Evolutionary conservation across 2,329 filamentous ascomycete genomes (phyloP), one percentile per base, ranked within the genome.

Genomic region (Metarhizium rileyi): DNA sequence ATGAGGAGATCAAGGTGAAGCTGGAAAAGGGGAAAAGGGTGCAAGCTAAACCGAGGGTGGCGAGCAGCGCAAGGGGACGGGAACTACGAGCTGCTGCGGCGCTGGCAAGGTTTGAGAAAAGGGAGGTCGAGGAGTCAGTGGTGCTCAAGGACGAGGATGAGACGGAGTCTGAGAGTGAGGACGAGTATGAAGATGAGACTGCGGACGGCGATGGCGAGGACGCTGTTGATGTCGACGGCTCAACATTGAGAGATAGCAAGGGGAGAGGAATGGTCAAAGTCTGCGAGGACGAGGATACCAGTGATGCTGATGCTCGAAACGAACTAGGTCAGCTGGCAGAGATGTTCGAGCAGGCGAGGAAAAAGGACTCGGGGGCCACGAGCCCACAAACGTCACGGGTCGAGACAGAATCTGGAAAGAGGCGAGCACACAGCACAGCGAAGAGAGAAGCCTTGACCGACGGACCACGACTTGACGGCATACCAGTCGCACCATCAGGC

Each of bases 11-110:
- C 33, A 84, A 87, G 60, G 70, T 77, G 20, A 79, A 80, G 60
- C 67, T 90, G 14, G 86, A 90, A 62, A 77, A 77, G 30, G 83
- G 83, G 1, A 84, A 78, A 59, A 74, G 74, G 50, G 71, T 76
- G 1, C 73, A 77, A 25, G 78, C 75, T 9, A 87, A 85, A 52
- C 87, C 87, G 1, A 76, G 84, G 44, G 86, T 91, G 10, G 87
- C 87, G 3, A 77, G 77, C 9, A 90, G 87, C 61, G 83, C 81
- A 44, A 71, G 87, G 51, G 87, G 87, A 0, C 73, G 87, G 52
- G 87, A 91, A 46, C 69, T 93, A 10, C 72, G 87, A 50, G 87
- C 86, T 2, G 86, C 86, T 5, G 87, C 87, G 2, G 87, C 87
- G 1, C 63, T 91, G 56, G 86, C 85, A 14, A 73, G 87, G 12